Conservation (phyloP, 495 filamentous ascomycete species). For the Talaromyces trachyspermus region DNA sequence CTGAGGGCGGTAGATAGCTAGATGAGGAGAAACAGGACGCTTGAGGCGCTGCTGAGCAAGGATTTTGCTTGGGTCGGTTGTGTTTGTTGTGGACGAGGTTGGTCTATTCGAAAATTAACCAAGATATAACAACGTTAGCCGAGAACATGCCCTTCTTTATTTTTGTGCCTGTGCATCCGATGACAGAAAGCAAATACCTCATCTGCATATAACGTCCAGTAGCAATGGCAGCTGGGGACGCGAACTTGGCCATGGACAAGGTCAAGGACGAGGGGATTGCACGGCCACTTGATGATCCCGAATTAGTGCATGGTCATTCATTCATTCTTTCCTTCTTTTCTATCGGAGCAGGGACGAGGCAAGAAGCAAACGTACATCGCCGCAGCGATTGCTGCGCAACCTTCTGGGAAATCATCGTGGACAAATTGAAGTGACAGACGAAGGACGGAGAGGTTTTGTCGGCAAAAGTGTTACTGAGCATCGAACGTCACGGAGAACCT, state of each 20-base stretch:
- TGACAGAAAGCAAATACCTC: constrained; percentile 35
- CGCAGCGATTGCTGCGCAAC: constrained; percentile 58
- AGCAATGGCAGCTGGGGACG: constrained; percentile 42
- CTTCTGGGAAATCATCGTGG: constrained; percentile 57
- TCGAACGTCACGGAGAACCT: constrained; percentile 30
- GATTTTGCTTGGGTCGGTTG: constrained; percentile 56
- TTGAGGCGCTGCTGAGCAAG: constrained; percentile 75
- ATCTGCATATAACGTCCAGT: constrained; percentile 44
- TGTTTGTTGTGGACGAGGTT: constrained; percentile 51
- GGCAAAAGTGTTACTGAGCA: background rate
- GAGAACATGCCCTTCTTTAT: background rate
- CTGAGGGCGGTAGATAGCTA: constrained; percentile 80
- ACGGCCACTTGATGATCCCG: too few relatives aligned
- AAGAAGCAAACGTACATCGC: constrained; percentile 49
- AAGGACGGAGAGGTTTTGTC: background rate
- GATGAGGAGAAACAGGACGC: constrained; percentile 84
- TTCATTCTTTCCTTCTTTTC: too few relatives aligned
- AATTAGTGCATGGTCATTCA: too few relatives aligned
- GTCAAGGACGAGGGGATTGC: constrained; percentile 42
- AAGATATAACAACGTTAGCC: too few relatives aligned
- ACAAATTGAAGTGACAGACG: background rate
- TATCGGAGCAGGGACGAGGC: too few relatives aligned
- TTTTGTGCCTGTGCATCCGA: background rate
- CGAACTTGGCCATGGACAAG: constrained; percentile 42
- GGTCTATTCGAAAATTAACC: too few relatives aligned